phyloP scores from a whole-genome alignment of 345 rosid genomes.

The Populus euphratica region DNA sequence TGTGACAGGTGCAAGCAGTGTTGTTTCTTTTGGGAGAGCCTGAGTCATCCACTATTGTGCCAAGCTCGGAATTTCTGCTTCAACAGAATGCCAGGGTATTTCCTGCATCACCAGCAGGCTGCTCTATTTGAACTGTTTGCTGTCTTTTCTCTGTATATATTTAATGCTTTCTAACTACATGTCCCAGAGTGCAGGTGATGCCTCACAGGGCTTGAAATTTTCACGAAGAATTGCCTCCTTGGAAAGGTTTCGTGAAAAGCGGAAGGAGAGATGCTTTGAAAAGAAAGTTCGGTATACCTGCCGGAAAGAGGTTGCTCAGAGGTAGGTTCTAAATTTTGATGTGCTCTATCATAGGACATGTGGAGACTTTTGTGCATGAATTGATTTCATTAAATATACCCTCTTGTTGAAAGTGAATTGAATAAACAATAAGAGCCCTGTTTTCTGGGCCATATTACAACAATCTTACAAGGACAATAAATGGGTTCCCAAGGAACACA shows the following conservation, averaged over 20 bases:
- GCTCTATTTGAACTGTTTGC: not conserved
- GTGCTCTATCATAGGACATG: constrained; percentile 2
- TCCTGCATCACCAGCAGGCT: constrained; percentile 1
- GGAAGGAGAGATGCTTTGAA: constrained; percentile 46
- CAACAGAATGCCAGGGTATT: constrained; percentile 33
- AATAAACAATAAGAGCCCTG: not conserved
- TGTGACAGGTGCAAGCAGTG: constrained; percentile 45
- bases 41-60: constrained; percentile 25
- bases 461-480: not conserved
- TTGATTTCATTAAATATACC: not conserved
- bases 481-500: not conserved
- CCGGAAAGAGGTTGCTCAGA: constrained; percentile 45
- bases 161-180: constrained; percentile 6
- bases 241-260: constrained; percentile 40
- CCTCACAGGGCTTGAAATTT: constrained; percentile 40
- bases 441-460: not conserved
- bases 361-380: not conserved
- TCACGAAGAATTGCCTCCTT: constrained; percentile 45
- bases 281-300: constrained; percentile 44
- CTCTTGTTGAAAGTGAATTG: constrained; percentile 30
- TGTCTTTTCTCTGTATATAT: not conserved
- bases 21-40: constrained; percentile 43
- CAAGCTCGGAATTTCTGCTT: constrained; percentile 26
- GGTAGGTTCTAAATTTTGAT: constrained; percentile 18
- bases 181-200: constrained; percentile 25